Base-by-base conservation (phyloP, 2,329 filamentous ascomycete genomes). In the Aspergillus floridensis region DNA sequence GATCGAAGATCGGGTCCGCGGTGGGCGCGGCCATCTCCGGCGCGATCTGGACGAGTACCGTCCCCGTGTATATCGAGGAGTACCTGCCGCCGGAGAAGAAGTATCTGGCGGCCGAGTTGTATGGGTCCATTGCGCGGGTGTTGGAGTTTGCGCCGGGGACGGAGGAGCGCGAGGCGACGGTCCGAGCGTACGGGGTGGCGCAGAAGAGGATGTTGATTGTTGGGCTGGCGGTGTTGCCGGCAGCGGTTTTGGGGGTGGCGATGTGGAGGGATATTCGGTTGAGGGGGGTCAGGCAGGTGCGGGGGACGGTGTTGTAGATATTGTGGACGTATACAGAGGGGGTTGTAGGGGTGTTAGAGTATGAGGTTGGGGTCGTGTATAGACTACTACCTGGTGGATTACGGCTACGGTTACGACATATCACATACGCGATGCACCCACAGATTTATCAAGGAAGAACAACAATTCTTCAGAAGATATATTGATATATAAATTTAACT, bases 121-220 rank as follows among this genome's bases (percentile, higher is more conserved):
- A 66, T 38, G 53, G 49, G 4, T 50, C 14, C 8, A 46, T 67
- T 53, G 64, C 58, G 41, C 53, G 35, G 19, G 60, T 64, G 46
- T 55, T 67, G 50, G 49, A 48, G 22, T 83, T 81, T 61, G 66
- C 74, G 0, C 65, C 79, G 16, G 77, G 79, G 4, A 79, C 67
- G 6, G 68, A 74, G 0, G 76, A 72, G 22, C 70, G 82, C 16
- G 60, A 72, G 19, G 82, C 74, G 2, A 81, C 83, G 53, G 74
- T 79, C 31, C 57, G 72, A 50, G 69, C 81, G 0, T 84, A 84
- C 59, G 80, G 75, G 1, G 77, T 79, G 41, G 74, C 78, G 4
- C 81, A 84, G 71, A 74, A 68, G 35, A 63, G 68, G n/a, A 74
- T 80, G 73, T 65, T 79, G 31, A 76, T 77, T 49, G 75, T 76